phyloP scores from a whole-genome alignment of 257 asterid species.

The Asclepias syriaca region DNA sequence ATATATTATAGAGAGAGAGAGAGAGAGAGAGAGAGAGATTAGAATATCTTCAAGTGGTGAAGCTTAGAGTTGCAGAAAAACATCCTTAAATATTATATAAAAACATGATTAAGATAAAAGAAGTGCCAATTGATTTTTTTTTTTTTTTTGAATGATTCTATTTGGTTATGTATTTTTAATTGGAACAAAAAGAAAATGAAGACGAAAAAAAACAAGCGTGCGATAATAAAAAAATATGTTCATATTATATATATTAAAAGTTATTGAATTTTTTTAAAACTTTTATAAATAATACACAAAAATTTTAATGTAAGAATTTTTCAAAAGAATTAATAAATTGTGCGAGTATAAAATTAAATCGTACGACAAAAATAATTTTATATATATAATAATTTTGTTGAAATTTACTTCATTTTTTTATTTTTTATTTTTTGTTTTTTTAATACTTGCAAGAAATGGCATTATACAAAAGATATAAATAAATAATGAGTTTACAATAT shows the following conservation, averaged over 20 bases:
- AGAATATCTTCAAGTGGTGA: not conserved
- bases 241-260: too few relatives aligned
- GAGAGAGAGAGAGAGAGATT: too few relatives aligned
- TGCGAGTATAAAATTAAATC: too few relatives aligned
- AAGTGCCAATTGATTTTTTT: not conserved
- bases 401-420: too few relatives aligned
- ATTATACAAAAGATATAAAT: not conserved
- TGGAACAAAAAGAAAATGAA: not conserved
- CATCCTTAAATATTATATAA: not conserved
- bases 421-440: too few relatives aligned
- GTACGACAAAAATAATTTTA: too few relatives aligned
- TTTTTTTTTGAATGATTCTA: not conserved
- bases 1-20: too few relatives aligned
- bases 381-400: too few relatives aligned
- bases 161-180: not conserved
- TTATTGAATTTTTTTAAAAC: too few relatives aligned
- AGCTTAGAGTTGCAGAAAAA: not conserved
- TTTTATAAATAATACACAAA: too few relatives aligned
- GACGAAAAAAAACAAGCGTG: not conserved
- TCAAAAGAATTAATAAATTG: too few relatives aligned
- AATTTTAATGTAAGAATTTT: too few relatives aligned
- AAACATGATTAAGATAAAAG: not conserved
- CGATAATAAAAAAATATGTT: not conserved
- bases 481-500: not conserved
- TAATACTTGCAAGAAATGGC: not conserved